Percentiles rank a stretch among this genome's conserved stretches.
Conservation (phyloP, 148 eudicot species). For the Chenopodium quinoa region DNA sequence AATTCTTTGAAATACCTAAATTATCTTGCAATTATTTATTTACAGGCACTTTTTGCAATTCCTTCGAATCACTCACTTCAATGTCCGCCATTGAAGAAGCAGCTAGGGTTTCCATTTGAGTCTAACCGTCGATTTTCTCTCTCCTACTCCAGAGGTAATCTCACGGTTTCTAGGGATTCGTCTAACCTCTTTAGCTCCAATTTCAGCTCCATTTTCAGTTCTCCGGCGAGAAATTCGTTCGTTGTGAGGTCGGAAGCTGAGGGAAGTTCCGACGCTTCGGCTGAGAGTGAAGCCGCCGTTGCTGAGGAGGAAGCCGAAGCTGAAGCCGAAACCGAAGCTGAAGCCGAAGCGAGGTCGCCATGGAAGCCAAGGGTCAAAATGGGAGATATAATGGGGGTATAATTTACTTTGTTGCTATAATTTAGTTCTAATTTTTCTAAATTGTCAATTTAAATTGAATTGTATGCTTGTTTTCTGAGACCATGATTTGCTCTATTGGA, state of each 20-base stretch:
- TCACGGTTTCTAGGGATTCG: slow-evolving; percentile 32
- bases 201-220: slow-evolving; percentile 10
- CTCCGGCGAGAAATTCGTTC: slow-evolving; percentile 33
- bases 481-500: no score
- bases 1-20: not conserved
- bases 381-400: slow-evolving; percentile 97
- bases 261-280: slow-evolving; percentile 20
- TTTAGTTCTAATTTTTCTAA: not conserved
- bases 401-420: not conserved
- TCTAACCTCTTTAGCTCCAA: slow-evolving; percentile 20
- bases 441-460: no score
- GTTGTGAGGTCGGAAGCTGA: slow-evolving; percentile 54
- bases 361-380: slow-evolving; percentile 51
- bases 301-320: slow-evolving; percentile 28
- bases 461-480: no score
- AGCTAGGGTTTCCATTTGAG: slow-evolving; percentile 39
- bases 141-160: slow-evolving; percentile 20
- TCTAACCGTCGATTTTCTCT: slow-evolving; percentile 32
- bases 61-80: slow-evolving; percentile 36
- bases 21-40: not conserved
- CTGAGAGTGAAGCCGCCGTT: slow-evolving; percentile 27
- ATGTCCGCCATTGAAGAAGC: slow-evolving; percentile 33
- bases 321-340: not conserved
- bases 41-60: slow-evolving; percentile 42
- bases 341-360: slow-evolving; percentile 33